A percentile compares a stretch with the other conserved stretches of the same genome.
Conservation (phyloP, 345 rosid species). For the Syzygium jambos region DNA sequence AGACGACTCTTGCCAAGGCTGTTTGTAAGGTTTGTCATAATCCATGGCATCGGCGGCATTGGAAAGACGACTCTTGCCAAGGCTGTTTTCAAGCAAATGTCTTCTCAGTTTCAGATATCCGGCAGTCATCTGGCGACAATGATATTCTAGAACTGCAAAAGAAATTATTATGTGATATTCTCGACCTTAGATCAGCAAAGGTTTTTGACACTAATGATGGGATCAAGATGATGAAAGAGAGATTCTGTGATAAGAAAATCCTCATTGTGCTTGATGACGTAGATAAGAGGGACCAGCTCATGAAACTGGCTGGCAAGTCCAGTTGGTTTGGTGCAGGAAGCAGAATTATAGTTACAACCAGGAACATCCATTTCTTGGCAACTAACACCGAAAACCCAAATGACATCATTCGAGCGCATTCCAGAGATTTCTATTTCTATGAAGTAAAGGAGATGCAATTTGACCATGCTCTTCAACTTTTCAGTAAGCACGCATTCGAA, state of each 20-base stretch:
- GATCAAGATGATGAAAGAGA: neutral
- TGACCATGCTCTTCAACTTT: neutral
- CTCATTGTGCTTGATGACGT: neutral
- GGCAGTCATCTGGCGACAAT: neutral
- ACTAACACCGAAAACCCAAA: neutral
- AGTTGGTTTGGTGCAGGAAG: neutral
- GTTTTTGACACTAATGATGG: neutral
- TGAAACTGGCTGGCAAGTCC: neutral
- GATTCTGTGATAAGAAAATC: neutral
- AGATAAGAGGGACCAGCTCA: neutral
- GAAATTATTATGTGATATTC: conserved; percentile 4
- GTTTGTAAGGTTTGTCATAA: too few species aligned
- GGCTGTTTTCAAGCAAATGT: neutral
- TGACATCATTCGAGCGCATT: neutral
- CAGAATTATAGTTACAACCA: neutral
- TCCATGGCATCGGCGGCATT: too few species aligned
- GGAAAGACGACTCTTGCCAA: too few species aligned
- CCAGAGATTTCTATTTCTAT: neutral
- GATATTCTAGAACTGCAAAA: conserved; percentile 4
- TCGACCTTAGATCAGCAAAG: neutral
- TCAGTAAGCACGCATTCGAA: neutral
- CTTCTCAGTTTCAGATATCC: neutral
- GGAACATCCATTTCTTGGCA: neutral
- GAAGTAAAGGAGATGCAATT: neutral
- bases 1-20: conserved; percentile 8